Base-by-base conservation (phyloP, 2,329 filamentous ascomycete genomes). In the Onygena corvina region DNA sequence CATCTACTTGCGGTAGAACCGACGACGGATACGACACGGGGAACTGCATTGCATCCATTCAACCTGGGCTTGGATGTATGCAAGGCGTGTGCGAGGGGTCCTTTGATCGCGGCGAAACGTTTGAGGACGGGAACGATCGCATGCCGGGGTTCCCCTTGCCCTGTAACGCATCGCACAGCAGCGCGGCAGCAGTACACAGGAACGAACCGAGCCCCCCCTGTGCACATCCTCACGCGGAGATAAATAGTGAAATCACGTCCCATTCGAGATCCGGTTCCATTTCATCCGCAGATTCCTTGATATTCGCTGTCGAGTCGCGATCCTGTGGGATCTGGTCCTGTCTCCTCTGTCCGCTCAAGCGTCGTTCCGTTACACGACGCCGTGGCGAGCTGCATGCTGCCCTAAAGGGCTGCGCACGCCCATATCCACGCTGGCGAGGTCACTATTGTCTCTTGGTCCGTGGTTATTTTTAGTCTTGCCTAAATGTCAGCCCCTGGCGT, bases 351-450 rank as follows among this genome's bases (percentile, higher is more conserved):
- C 16, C 27, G 8, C 21, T n/a, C 14, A 18, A 16, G 11, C 18
- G 12, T 14, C n/a, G n/a, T n/a, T n/a, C 11, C 5, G 38, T 42
- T 42, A 42, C 38, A 42, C 38, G n/a, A 6, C 25, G 6, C 21
- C 21, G 38, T 42, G 38, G 38, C 38, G 27, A 42, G 38, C 38
- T 27, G 38, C 38, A 42, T 42, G 11, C 6, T 42, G 38, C 16
- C 27, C 21, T 23, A 42, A 23, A 16, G 16, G 27, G 18, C 36
- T 40, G 21, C 18, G 23, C 27, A 25, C 11, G 12, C n/a, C n/a
- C 12, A 31, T 31, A 42, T 42, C 38, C 12, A 14, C n/a, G n/a
- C n/a, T n/a, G n/a, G n/a, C n/a, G n/a, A n/a, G n/a, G n/a, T n/a
- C 12, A n/a, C 14, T 20, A 27, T 23, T 12, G 8, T 31, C 29